A percentile compares a stretch with the other conserved stretches of the same genome.
Conservation (phyloP, 75 land plant species). For the Ceratopteris richardii region DNA sequence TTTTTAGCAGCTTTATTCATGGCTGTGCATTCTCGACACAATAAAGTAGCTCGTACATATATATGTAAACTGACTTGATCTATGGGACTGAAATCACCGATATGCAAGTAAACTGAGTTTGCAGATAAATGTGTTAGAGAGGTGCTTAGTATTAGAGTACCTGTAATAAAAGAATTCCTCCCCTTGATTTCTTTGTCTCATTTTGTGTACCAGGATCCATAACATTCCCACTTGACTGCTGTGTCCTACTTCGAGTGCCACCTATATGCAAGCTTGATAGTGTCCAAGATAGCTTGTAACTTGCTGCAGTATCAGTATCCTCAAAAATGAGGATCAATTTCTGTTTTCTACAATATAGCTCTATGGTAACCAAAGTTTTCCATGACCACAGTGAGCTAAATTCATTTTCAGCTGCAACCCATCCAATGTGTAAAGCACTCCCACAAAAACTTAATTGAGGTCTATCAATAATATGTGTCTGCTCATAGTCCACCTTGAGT, state of each 20-base stretch:
- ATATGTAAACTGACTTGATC: no score
- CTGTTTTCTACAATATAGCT: conserved; percentile 39
- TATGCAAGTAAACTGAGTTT: no score
- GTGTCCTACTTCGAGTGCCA: background rate
- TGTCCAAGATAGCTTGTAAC: conserved; percentile 1
- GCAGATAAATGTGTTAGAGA: no score
- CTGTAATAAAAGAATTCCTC: conserved; percentile 40
- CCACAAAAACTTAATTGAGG: conserved; percentile 8
- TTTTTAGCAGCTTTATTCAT: no score
- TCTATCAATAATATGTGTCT: conserved; percentile 7
- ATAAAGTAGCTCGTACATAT: no score
- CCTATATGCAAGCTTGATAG: background rate
- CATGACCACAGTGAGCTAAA: conserved; percentile 29
- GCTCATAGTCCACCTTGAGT: conserved; percentile 5
- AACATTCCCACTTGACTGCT: conserved; percentile 9
- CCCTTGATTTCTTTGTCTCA: conserved; percentile 13
- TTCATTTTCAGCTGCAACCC: conserved; percentile 5
- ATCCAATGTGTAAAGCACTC: conserved; percentile 14
- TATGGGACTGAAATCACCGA: no score
- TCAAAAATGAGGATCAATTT: conserved; percentile 29
- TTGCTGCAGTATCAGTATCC: conserved; percentile 1
- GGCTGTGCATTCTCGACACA: no score
- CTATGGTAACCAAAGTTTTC: conserved; percentile 25
- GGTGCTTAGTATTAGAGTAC: no score
- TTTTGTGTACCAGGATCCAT: no score